Percentiles rank a stretch among this genome's conserved stretches.
Evolutionary conservation across 2,329 filamentous ascomycete genomes (phyloP).

Genomic region (Colletotrichum godetiae): DNA sequence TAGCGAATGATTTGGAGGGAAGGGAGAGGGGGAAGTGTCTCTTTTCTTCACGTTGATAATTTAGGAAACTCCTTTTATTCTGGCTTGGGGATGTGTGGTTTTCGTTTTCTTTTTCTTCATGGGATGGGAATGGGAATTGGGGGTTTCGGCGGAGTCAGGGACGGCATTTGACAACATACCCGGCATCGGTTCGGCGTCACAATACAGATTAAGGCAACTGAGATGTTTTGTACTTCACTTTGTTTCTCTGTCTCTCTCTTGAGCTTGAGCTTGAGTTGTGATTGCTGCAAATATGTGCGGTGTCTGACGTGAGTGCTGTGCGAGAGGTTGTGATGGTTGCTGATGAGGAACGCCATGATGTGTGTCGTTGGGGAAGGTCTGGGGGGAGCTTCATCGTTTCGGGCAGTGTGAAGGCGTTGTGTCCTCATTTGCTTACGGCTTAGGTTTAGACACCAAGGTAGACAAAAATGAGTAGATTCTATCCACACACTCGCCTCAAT

Average conservation of each 20-base stretch:
- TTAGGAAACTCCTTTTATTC: background rate
- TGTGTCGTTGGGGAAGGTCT: too few species aligned
- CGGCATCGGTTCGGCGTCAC: slow-evolving; percentile 33
- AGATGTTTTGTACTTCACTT: slow-evolving; percentile 15
- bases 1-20: slow-evolving; percentile 22
- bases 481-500: background rate
- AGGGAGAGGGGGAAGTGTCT: background rate
- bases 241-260: background rate
- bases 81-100: background rate
- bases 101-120: background rate
- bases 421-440: background rate
- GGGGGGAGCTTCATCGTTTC: too few species aligned
- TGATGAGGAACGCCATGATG: background rate
- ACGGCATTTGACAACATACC: slow-evolving; percentile 36
- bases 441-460: slow-evolving; percentile 4
- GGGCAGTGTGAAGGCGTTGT: background rate
- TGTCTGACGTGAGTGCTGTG: background rate
- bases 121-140: background rate
- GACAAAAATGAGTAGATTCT: slow-evolving; percentile 18
- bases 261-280: background rate
- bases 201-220: slow-evolving; percentile 33
- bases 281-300: background rate
- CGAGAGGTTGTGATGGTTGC: background rate
- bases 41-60: slow-evolving; percentile 25
- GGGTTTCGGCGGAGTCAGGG: slow-evolving; percentile 17